A percentile compares a stretch with the other conserved stretches of the same genome.
Conservation (phyloP, 495 filamentous ascomycete species). For the Aspergillus homomorphus region DNA sequence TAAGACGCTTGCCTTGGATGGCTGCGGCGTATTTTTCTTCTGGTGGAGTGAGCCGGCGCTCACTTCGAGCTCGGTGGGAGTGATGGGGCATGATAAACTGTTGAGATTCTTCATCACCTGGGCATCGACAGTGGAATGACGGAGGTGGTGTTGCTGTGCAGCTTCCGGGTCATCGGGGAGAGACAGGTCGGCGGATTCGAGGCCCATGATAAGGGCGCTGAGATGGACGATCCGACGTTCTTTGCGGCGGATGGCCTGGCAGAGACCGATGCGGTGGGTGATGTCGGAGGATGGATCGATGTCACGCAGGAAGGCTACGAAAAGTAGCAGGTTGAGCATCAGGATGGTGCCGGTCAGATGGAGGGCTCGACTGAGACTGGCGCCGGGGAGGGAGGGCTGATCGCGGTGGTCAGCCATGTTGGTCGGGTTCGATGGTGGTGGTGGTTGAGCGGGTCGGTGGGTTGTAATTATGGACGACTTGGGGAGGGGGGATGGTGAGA, state of each 20-base stretch:
- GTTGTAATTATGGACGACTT: neutral
- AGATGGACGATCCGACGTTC: slow-evolving; percentile 17
- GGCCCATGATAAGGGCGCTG: slow-evolving; percentile 12
- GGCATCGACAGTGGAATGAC: neutral
- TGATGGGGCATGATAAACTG: neutral
- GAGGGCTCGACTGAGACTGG: neutral
- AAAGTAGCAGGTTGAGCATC: slow-evolving; percentile 10
- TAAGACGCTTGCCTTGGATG: neutral
- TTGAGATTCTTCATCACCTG: neutral
- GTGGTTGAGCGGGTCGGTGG: too few species aligned
- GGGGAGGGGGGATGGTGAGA: neutral
- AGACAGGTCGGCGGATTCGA: neutral
- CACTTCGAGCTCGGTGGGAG: too few species aligned
- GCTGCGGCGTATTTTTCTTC: neutral
- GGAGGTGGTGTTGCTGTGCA: neutral
- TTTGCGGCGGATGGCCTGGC: slow-evolving; percentile 13
- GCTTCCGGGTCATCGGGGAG: neutral
- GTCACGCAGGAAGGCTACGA: slow-evolving; percentile 3
- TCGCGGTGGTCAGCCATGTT: neutral
- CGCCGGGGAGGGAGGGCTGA: neutral
- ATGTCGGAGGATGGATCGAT: neutral
- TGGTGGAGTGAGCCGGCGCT: too few species aligned
- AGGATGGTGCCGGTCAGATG: slow-evolving; percentile 6
- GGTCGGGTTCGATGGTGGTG: neutral
- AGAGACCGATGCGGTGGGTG: neutral